Evolutionary conservation across 1,139 yeast genomes (phyloP).

Genomic region (Lodderomyces margitis): DNA sequence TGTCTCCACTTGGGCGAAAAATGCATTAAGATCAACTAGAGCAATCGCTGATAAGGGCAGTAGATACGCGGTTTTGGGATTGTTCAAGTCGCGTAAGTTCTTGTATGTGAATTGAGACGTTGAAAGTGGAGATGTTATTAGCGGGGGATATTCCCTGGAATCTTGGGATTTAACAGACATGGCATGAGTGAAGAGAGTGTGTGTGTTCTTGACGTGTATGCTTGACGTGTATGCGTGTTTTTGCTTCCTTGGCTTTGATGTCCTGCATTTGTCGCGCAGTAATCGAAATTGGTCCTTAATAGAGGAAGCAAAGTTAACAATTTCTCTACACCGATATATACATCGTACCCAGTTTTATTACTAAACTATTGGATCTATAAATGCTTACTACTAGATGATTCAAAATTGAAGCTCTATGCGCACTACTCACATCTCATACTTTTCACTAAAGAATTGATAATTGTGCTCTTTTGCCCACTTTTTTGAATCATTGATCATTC

Average conservation of each 20-base stretch:
- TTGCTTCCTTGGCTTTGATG: neutral
- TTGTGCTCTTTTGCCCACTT: constrained; percentile 38
- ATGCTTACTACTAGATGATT: too few relatives aligned
- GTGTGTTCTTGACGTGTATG: neutral
- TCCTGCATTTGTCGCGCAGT: neutral
- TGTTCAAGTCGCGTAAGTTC: constrained; percentile 49
- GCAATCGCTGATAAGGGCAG: constrained; percentile 82
- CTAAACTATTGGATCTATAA: too few relatives aligned
- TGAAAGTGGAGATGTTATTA: constrained; percentile 8
- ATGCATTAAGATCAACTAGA: constrained; percentile 89
- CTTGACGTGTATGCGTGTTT: neutral
- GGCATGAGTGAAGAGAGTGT: neutral
- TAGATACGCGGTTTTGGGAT: constrained; percentile 42
- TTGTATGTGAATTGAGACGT: constrained; percentile 38
- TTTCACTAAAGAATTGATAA: constrained; percentile 45
- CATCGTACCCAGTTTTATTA: too few relatives aligned
- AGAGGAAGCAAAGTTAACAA: too few relatives aligned
- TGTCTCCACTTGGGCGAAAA: constrained; percentile 93
- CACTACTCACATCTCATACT: constrained; percentile 27
- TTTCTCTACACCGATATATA: too few relatives aligned
- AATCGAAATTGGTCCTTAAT: neutral
- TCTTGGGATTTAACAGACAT: constrained; percentile 12
- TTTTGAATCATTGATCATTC: constrained; percentile 48
- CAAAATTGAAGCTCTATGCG: too few relatives aligned
- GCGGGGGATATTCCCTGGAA: neutral